Conservation (phyloP, 176 grass and related monocot species). For the Cymbopogon citratus region DNA sequence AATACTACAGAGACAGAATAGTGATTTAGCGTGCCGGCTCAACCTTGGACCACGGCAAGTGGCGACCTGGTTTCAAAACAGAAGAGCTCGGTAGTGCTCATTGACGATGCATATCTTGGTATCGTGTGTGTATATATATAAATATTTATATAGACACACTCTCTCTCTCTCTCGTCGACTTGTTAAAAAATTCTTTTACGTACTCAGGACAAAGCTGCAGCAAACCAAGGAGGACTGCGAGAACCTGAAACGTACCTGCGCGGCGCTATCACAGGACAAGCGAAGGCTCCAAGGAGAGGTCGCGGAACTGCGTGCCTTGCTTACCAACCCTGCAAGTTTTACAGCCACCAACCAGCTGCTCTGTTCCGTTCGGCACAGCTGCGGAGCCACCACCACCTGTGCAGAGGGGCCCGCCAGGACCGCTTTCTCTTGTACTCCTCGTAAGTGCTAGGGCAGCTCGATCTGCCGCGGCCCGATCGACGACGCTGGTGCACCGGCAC, state of each 20-base stretch:
- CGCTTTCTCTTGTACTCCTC: no score
- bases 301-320: conserved; percentile 34
- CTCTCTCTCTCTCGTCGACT: no score
- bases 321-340: neutral
- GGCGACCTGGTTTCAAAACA: conserved; percentile 52
- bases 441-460: neutral
- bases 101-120: no score
- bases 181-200: no score
- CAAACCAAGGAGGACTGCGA: conserved; percentile 48
- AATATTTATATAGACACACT: no score
- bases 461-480: no score
- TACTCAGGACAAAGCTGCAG: conserved; percentile 48
- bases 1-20: conserved; percentile 28
- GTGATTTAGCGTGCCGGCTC: conserved; percentile 11
- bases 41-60: conserved; percentile 27
- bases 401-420: no score
- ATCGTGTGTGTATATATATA: no score
- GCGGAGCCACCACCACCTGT: no score
- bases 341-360: no score
- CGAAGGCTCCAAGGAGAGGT: conserved; percentile 36
- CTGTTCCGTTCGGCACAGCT: no score
- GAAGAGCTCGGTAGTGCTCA: conserved; percentile 35
- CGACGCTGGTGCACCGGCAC: no score
- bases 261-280: conserved; percentile 35
- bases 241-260: conserved; percentile 36